phyloP scores from a whole-genome alignment of 208 protist species.

The Trichomonas vaginalis region DNA sequence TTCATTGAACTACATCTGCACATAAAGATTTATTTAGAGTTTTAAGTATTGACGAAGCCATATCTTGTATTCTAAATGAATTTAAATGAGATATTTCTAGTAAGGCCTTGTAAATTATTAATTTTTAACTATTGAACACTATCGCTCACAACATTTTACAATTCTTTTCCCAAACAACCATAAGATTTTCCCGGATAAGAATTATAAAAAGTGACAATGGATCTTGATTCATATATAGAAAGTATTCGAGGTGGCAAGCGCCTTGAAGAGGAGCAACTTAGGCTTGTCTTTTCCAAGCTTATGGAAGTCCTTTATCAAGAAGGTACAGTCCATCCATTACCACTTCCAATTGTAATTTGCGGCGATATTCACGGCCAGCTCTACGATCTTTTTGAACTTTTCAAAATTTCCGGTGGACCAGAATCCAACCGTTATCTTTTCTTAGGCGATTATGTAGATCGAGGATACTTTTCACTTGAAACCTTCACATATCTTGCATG shows the following conservation, averaged over 20 bases:
- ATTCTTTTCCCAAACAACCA: no score
- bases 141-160: no score
- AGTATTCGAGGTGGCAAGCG: not conserved
- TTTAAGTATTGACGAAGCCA: no score
- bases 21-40: no score
- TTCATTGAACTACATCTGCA: no score
- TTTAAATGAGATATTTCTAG: no score
- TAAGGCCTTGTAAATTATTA: no score
- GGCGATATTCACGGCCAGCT: constrained; percentile 12
- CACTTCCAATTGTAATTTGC: not conserved
- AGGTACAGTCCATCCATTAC: not conserved
- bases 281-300: not conserved
- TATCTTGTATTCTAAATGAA: no score
- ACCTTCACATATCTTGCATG: not conserved
- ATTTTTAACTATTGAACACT: no score
- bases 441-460: constrained; percentile 3
- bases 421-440: not conserved
- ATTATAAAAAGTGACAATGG: no score
- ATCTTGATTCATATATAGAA: not conserved
- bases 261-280: not conserved
- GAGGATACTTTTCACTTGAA: not conserved
- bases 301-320: not conserved
- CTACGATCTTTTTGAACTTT: constrained; percentile 14
- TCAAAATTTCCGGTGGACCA: not conserved
- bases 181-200: no score